A percentile compares a stretch with the other conserved stretches of the same genome.
Evolutionary conservation across 2,329 filamentous ascomycete genomes (phyloP).

Genomic region (Didymella glomerata): DNA sequence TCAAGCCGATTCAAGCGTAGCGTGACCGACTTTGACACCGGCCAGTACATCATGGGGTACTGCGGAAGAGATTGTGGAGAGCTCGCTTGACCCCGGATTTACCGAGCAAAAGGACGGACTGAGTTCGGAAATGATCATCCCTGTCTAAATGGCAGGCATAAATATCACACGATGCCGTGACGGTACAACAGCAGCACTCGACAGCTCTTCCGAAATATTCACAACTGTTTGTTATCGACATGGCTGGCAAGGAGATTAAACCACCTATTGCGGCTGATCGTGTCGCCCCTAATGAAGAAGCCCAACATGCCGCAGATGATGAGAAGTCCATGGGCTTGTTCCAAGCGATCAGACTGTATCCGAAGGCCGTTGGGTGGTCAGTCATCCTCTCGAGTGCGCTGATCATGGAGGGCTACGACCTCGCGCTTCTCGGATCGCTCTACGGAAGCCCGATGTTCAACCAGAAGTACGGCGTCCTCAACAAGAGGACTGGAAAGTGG

Average conservation of each 20-base stretch:
- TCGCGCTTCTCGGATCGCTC: conserved; percentile 80
- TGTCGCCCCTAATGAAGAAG: conserved; percentile 36
- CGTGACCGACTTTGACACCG: conserved; percentile 3
- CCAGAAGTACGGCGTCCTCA: conserved; percentile 51
- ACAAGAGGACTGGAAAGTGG: conserved; percentile 49
- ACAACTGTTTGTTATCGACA: conserved; percentile 4
- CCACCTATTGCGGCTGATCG: conserved; percentile 25
- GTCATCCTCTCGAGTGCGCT: conserved; percentile 85
- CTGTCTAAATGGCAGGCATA: conserved; percentile 20
- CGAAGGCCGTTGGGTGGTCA: conserved; percentile 84
- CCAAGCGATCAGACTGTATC: conserved; percentile 81
- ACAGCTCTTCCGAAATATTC: background rate
- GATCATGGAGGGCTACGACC: conserved; percentile 88
- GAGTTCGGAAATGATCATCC: conserved; percentile 26
- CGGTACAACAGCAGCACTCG: background rate
- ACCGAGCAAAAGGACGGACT: conserved; percentile 5
- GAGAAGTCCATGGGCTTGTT: conserved; percentile 63
- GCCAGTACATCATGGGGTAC: conserved; percentile 25
- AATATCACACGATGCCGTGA: conserved; percentile 22
- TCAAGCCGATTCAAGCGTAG: conserved; percentile 9
- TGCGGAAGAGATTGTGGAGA: conserved; percentile 11
- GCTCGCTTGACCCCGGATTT: conserved; percentile 28
- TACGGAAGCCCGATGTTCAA: conserved; percentile 61
- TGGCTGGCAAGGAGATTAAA: conserved; percentile 33
- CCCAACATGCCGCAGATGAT: conserved; percentile 53